Conservation (phyloP, 768 basidiomycete species). For the Russula sp. region DNA sequence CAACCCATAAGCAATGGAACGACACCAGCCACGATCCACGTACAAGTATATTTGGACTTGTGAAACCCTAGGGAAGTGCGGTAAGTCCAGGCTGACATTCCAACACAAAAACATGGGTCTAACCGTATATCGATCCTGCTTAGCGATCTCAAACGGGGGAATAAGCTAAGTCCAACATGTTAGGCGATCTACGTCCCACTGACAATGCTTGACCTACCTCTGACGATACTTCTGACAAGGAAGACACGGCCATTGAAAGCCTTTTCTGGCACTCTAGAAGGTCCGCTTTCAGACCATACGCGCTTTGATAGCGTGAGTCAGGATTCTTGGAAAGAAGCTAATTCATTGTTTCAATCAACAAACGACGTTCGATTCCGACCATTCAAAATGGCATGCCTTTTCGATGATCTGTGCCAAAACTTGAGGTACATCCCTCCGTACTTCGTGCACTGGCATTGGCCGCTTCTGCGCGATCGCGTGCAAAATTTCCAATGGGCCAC, state of each 20-base stretch:
- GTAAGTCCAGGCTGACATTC: neutral
- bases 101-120: slow-evolving; percentile 16
- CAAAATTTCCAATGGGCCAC: slow-evolving; percentile 47
- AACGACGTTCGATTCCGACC: neutral
- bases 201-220: slow-evolving; percentile 35
- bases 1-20: neutral
- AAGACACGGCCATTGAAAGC: slow-evolving; percentile 51
- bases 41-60: slow-evolving; percentile 60
- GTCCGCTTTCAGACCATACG: slow-evolving; percentile 60
- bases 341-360: slow-evolving; percentile 4
- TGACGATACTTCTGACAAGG: slow-evolving; percentile 46
- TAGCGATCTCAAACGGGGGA: slow-evolving; percentile 57
- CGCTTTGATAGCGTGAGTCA: slow-evolving; percentile 63
- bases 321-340: slow-evolving; percentile 64
- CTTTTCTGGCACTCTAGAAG: slow-evolving; percentile 61
- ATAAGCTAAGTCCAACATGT: slow-evolving; percentile 43
- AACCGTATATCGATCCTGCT: slow-evolving; percentile 58
- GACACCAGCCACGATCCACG: slow-evolving; percentile 11
- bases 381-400: slow-evolving; percentile 35
- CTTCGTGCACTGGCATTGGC: slow-evolving; percentile 70
- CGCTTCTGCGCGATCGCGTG: slow-evolving; percentile 66
- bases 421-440: slow-evolving; percentile 63
- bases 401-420: slow-evolving; percentile 65
- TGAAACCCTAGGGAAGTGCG: slow-evolving; percentile 52
- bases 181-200: slow-evolving; percentile 1